A percentile compares a stretch with the other conserved stretches of the same genome.
These are phyloP conservation scores for Pythium dissotocum DNA, from an alignment of 352 stramenopile species.

Conservation along the genomic window DNA sequence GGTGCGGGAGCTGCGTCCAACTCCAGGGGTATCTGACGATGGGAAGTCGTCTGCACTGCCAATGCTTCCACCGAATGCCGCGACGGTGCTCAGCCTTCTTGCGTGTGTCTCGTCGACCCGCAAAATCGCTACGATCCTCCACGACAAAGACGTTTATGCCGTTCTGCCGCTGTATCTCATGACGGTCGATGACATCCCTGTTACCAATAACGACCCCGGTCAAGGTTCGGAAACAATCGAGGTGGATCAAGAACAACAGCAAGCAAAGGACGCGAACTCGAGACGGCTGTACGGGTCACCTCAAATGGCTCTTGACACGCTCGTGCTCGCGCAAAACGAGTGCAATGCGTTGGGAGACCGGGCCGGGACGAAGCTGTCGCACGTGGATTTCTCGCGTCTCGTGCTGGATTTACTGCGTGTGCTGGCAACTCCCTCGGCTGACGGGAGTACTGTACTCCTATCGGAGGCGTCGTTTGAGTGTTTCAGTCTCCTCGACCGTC, in stretches of 20 bases:
- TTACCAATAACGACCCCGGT: not conserved
- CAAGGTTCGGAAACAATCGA: not conserved
- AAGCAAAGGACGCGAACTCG: not conserved
- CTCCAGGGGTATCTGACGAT: not conserved
- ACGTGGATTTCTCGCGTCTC: slow-evolving; percentile 41
- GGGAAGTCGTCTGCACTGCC: slow-evolving; percentile 10
- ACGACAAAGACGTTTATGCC: slow-evolving; percentile 56
- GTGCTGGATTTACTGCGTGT: slow-evolving; percentile 45
- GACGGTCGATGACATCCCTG: slow-evolving; percentile 10
- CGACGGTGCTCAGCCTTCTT: slow-evolving; percentile 45
- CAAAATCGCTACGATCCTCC: slow-evolving; percentile 51
- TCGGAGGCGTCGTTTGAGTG: slow-evolving; percentile 31
- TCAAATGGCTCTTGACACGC: slow-evolving; percentile 27
- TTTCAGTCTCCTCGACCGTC: slow-evolving; percentile 40
- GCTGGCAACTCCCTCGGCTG: not conserved
- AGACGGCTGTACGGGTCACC: slow-evolving; percentile 7
- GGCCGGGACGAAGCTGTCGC: slow-evolving; percentile 37
- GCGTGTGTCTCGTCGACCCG: slow-evolving; percentile 38
- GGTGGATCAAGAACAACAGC: not conserved
- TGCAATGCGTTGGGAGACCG: slow-evolving; percentile 39
- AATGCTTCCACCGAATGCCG: slow-evolving; percentile 37
- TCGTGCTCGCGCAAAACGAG: slow-evolving; percentile 30
- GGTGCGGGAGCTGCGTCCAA: slow-evolving; percentile 45
- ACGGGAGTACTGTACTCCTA: not conserved
- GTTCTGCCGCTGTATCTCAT: slow-evolving; percentile 44